phyloP scores from a whole-genome alignment of 257 asterid genomes.

The Solanum chmielewskii region DNA sequence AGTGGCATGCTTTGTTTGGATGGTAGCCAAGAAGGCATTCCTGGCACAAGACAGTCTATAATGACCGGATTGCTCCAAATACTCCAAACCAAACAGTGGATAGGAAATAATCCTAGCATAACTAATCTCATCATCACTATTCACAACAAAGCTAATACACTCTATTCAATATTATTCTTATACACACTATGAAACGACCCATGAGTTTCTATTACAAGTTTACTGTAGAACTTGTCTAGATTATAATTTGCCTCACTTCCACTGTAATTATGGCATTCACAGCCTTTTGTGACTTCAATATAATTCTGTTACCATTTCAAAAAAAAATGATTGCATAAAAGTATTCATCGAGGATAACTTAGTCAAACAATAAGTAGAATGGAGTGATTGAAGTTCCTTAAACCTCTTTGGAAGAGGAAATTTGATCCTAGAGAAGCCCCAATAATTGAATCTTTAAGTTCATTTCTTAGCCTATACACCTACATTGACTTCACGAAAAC shows the following conservation, averaged over 20 bases:
- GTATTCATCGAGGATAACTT: not conserved
- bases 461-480: not conserved
- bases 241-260: not conserved
- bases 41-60: not conserved
- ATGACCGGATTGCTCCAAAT: not conserved
- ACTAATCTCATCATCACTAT: not conserved
- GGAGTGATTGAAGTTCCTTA: not conserved
- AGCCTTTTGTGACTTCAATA: not conserved
- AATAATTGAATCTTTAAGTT: not conserved
- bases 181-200: not conserved
- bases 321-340: not conserved
- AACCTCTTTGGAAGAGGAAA: not conserved
- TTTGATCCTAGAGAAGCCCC: not conserved
- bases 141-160: not conserved
- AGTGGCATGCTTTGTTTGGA: not conserved
- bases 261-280: not conserved
- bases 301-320: not conserved
- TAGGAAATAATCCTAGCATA: not conserved
- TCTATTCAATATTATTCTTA: not conserved
- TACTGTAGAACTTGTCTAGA: not conserved
- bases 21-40: not conserved
- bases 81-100: not conserved
- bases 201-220: not conserved
- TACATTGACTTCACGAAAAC: not conserved
- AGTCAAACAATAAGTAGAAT: not conserved